Evolutionary conservation across 148 eudicot species (phyloP).

Genomic region (Rhododendron mucronatum): DNA sequence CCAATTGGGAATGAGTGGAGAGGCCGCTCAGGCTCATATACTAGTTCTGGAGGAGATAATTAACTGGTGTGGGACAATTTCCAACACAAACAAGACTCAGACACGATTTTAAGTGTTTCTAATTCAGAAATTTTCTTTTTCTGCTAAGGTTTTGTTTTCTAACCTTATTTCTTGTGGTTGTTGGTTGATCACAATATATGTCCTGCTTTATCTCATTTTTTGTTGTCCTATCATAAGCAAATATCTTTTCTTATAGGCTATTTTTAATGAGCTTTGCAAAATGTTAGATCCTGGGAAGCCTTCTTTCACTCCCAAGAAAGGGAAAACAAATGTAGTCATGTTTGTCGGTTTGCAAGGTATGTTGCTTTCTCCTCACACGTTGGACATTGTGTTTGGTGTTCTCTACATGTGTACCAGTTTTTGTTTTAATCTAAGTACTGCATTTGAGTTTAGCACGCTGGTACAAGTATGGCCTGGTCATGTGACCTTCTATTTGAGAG

Average conservation of each 20-base stretch:
- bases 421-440: neutral
- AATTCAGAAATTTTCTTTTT: neutral
- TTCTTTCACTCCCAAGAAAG: conserved; percentile 78
- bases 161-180: neutral
- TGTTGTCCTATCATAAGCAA: neutral
- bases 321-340: conserved; percentile 83
- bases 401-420: neutral
- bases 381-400: neutral
- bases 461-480: neutral
- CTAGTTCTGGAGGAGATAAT: too few relatives aligned
- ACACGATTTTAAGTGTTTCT: neutral
- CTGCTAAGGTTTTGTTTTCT: neutral
- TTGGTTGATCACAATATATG: neutral
- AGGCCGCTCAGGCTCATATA: too few relatives aligned
- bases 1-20: too few relatives aligned
- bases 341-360: conserved; percentile 99
- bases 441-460: conserved; percentile 1
- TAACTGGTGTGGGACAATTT: too few relatives aligned
- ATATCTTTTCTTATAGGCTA: conserved; percentile 49
- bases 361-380: conserved; percentile 8
- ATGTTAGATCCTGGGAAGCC: conserved; percentile 96
- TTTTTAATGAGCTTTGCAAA: conserved; percentile 87
- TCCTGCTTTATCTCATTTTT: neutral
- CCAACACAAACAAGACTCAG: too few relatives aligned
- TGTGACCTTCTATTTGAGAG: neutral